phyloP scores from a whole-genome alignment of 169 alveolate species.

The Eimeria maxima region DNA sequence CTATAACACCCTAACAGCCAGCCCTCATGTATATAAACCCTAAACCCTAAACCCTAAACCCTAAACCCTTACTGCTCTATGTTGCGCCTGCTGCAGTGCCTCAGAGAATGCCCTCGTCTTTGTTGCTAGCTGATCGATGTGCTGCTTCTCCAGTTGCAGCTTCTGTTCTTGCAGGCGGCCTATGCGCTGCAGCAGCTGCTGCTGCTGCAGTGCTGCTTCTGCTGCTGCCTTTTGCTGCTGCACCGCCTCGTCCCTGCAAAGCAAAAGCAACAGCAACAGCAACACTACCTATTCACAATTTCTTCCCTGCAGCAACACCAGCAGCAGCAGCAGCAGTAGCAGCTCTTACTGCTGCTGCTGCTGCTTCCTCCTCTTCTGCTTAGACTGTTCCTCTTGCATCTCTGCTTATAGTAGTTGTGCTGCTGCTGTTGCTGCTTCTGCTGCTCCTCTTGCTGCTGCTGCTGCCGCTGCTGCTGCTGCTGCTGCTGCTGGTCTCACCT shows the following conservation, averaged over 20 bases:
- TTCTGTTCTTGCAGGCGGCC: slow-evolving; percentile 67
- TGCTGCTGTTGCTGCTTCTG: neutral
- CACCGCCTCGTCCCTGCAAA: slow-evolving; percentile 28
- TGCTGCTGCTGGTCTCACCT: slow-evolving; percentile 14
- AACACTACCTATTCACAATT: neutral
- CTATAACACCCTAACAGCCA: neutral
- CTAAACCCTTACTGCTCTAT: slow-evolving; percentile 54
- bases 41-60: slow-evolving; percentile 56
- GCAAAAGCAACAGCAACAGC: slow-evolving; percentile 4
- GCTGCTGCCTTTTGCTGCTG: slow-evolving; percentile 72
- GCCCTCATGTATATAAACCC: slow-evolving; percentile 2
- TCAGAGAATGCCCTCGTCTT: slow-evolving; percentile 53
- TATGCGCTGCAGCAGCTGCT: slow-evolving; percentile 67
- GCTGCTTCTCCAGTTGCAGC: slow-evolving; percentile 70
- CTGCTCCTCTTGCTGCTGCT: slow-evolving; percentile 7
- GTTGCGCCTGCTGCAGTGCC: slow-evolving; percentile 67
- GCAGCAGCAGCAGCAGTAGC: slow-evolving; percentile 27
- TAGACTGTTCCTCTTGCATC: neutral
- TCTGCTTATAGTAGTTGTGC: neutral
- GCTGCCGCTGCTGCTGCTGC: slow-evolving; percentile 32
- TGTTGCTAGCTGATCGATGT: slow-evolving; percentile 25
- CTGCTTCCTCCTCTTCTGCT: neutral
- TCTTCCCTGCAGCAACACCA: slow-evolving; percentile 15
- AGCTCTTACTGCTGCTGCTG: neutral
- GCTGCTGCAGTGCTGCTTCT: slow-evolving; percentile 73